Conservation (phyloP, 805 yeast species). For the Komagataella populi region DNA sequence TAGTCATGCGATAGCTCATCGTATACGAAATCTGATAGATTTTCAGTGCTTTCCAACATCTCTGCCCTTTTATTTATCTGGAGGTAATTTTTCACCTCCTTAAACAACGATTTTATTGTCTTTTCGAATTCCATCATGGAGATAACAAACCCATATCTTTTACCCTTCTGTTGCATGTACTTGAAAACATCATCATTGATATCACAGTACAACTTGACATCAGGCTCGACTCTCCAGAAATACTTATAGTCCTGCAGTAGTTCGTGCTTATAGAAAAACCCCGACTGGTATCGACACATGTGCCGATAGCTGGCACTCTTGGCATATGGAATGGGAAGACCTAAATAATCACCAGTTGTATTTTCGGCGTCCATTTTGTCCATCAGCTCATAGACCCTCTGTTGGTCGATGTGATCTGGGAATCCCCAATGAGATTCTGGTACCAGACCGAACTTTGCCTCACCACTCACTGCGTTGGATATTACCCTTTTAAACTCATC, state of each 20-base stretch:
- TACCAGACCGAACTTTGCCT: conserved; percentile 47
- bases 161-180: conserved; percentile 38
- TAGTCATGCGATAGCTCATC: conserved; percentile 16
- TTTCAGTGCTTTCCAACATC: background rate
- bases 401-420: conserved; percentile 45
- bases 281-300: conserved; percentile 33
- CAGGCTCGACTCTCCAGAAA: conserved; percentile 73
- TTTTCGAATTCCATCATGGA: conserved; percentile 47
- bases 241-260: conserved; percentile 46
- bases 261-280: conserved; percentile 46
- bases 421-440: conserved; percentile 55
- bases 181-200: conserved; percentile 49
- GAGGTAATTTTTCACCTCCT: background rate
- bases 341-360: conserved; percentile 1
- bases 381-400: conserved; percentile 27
- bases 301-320: conserved; percentile 27
- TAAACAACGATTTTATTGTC: conserved; percentile 36
- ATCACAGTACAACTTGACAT: conserved; percentile 46
- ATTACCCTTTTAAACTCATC: conserved; percentile 39
- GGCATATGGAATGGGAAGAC: conserved; percentile 15
- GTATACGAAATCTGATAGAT: conserved; percentile 2
- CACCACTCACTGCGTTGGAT: conserved; percentile 40
- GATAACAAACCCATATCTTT: conserved; percentile 54
- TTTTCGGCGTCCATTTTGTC: conserved; percentile 21
- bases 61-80: background rate